These are phyloP conservation scores for Cutaneotrichosporon dermatis DNA, from an alignment of 1,284 basidiomycete genomes.

Conservation along the genomic window DNA sequence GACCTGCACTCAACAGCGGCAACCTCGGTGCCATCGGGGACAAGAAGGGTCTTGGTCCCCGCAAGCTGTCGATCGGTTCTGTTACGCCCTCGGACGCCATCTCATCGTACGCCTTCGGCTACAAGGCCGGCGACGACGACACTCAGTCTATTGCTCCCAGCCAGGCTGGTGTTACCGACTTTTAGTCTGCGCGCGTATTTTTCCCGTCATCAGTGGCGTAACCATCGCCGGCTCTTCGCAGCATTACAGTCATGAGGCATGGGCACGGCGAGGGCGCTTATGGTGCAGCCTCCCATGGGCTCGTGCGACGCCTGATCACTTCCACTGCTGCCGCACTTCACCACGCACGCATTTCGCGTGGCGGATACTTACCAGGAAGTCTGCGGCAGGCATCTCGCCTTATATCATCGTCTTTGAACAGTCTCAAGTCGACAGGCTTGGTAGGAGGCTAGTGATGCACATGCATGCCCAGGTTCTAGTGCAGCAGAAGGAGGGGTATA, in stretches of 20 bases:
- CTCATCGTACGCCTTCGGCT: conserved; percentile 43
- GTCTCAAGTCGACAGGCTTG: too few species aligned
- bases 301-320: too few species aligned
- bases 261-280: too few species aligned
- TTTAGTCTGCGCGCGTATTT: conserved; percentile 26
- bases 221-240: too few species aligned
- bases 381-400: too few species aligned
- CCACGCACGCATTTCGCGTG: too few species aligned
- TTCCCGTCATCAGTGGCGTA: too few species aligned
- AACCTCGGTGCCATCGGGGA: conserved; percentile 7
- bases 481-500: conserved; percentile 2
- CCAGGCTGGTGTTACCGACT: conserved; percentile 50
- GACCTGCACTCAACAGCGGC: conserved; percentile 4
- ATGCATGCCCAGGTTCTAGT: conserved; percentile 18
- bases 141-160: conserved; percentile 45
- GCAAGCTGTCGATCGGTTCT: conserved; percentile 65
- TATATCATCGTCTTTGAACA: too few species aligned
- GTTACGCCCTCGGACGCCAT: conserved; percentile 54
- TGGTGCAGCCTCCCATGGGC: too few species aligned
- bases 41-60: conserved; percentile 41
- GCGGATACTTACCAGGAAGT: too few species aligned
- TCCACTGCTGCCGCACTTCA: too few species aligned
- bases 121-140: conserved; percentile 49
- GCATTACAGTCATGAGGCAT: too few species aligned
- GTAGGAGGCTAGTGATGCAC: conserved; percentile 10